A percentile compares a stretch with the other conserved stretches of the same genome.
Evolutionary conservation across 2,329 filamentous ascomycete species (phyloP).

Genomic region (Colletotrichum cereale): DNA sequence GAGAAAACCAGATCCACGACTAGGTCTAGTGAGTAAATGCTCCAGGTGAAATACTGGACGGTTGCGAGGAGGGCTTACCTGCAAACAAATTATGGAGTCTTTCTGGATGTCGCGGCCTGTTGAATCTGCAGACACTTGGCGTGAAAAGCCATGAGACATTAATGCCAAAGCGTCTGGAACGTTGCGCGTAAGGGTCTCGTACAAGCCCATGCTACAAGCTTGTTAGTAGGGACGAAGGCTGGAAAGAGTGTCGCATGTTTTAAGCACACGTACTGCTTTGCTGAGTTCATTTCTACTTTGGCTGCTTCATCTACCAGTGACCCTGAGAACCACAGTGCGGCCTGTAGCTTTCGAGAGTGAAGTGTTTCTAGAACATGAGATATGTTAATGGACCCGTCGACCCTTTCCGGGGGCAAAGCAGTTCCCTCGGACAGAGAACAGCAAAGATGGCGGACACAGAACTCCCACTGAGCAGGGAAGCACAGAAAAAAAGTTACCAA

Average conservation of each 20-base stretch:
- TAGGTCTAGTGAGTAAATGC: conserved; percentile 47
- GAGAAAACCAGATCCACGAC: conserved; percentile 82
- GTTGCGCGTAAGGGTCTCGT: conserved; percentile 56
- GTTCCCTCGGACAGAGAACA: conserved; percentile 57
- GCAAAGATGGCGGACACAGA: conserved; percentile 70
- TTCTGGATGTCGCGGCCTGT: conserved; percentile 55
- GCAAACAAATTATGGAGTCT: conserved; percentile 71
- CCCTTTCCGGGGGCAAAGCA: conserved; percentile 41
- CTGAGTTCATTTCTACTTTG: conserved; percentile 74
- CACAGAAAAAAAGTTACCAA: conserved; percentile 81
- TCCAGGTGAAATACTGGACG: not conserved
- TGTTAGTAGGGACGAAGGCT: not conserved
- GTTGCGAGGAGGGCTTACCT: conserved; percentile 57
- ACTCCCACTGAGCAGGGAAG: conserved; percentile 75
- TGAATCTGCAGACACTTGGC: conserved; percentile 40
- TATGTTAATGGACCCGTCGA: conserved; percentile 53
- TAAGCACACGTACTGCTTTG: conserved; percentile 62
- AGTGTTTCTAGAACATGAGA: conserved; percentile 62
- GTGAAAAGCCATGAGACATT: conserved; percentile 53
- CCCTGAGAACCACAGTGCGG: conserved; percentile 74
- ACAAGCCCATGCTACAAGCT: conserved; percentile 51
- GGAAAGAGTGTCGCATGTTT: conserved; percentile 5
- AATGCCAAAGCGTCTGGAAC: conserved; percentile 55
- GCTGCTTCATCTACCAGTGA: conserved; percentile 75
- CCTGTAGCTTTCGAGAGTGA: conserved; percentile 62